Evolutionary conservation across 2,329 filamentous ascomycete species (phyloP), one percentile per base, ranked within the genome.

Genomic region (Diaporthe sp.): DNA sequence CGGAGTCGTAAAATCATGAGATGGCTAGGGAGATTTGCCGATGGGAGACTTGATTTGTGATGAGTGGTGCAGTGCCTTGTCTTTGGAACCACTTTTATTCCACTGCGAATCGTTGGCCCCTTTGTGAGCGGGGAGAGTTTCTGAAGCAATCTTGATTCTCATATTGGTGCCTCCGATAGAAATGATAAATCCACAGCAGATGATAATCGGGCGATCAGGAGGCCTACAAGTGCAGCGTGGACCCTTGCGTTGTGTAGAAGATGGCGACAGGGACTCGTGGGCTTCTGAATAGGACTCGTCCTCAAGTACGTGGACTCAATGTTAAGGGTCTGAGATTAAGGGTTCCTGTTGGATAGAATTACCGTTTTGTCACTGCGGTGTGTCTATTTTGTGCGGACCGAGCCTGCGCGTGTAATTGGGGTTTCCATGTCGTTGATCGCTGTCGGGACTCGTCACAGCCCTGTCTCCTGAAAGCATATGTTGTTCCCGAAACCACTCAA

Each of bases 401-500:
- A 53, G 34, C 15, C 65, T 10, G 44, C 1, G n/a, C n/a, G 3
- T 55, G 15, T 69, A n/a, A 42, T 42, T 10, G 4, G 49, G 65
- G 65, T 55, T 31, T 42, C 65, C 49, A 69, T 42, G 34, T 69
- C 8, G 49, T 55, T 69, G 49, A 69, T 69, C 49, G 49, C 65
- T 55, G 34, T 53, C 17, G 15, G 65, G 34, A 55, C 22, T 69
- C 34, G 65, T 55, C 65, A 69, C 22, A 55, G 65, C 34, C 31
- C 34, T 31, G 65, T 42, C 34, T 42, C 49, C 65, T 69, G 34
- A 69, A 69, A 69, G 65, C 28, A 19, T 69, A 69, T 42, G 6
- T 42, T 28, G 13, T 39, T 55, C 49, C 65, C 46, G 49, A 28
- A 42, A 69, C 65, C 34, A 55, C 49, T 55, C 34, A 42, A 28